Evolutionary conservation across 225 moss, liverwort and hornwort genomes (phyloP), one percentile per base, ranked within the genome.

Genomic region (Asterella californica): DNA sequence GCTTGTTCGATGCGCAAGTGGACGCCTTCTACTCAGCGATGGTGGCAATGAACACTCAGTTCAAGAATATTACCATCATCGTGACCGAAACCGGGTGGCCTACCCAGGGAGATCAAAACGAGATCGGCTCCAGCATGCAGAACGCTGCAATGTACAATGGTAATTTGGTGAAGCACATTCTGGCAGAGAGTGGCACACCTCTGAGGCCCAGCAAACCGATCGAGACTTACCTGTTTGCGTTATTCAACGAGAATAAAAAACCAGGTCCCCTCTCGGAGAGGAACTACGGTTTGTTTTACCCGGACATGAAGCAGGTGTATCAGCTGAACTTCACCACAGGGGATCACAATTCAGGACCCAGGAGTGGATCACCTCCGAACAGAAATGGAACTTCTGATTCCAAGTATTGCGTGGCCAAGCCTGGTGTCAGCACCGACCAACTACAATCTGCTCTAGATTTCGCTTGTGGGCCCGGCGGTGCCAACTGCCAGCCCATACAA

Each of bases 31-130:
- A 85, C 4, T 83, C 91, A 0, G 94, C 94, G 8, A 88, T 94
- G 86, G 66, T 49, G 0, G n/a, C 87, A 0, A 79, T 88, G 2
- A 87, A 85, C 1, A 73, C 18, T 5, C 45, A 65, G 37, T 92
- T 88, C n/a, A 72, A 71, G 0, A 80, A 94, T 70, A 82, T 94
- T 14, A 70, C 88, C 1, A 83, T 94, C 34, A 84, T 87, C 6
- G 75, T 94, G 2, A 94, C 91, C 25, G 91, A 94, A 63, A 92
- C 94, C 2, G 92, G 94, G 21, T 94, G 94, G 94, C 92, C 92
- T 19, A 87, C 91, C 0, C 6, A 81, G 0, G 94, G 94, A 1
- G 94, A 91, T 27, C 72, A 88, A 7, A 62, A 81, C 24, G 88
- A 94, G 82, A 78, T 89, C 14, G 94, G 94, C 14, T 89, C 94